Evolutionary conservation across 257 asterid species (phyloP).

Genomic region (Striga asiatica): DNA sequence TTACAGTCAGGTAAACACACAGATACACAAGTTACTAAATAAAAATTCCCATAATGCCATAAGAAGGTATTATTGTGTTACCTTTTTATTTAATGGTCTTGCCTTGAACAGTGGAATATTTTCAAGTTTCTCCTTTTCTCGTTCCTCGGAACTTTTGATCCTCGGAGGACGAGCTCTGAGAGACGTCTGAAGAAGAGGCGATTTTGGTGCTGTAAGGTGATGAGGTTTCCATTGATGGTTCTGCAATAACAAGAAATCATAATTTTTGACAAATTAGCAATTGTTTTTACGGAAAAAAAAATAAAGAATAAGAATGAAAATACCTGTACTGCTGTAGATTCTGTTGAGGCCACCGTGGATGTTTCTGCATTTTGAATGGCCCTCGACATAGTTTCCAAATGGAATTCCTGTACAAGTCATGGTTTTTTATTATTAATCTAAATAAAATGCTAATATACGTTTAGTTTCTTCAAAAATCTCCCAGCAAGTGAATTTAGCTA

Average conservation of each 20-base stretch:
- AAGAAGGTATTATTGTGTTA: not conserved
- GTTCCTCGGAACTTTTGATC: not conserved
- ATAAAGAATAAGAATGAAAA: not conserved
- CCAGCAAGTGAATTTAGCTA: constrained; percentile 13
- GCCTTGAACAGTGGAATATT: constrained; percentile 1
- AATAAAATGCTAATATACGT: not conserved
- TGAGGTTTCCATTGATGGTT: constrained; percentile 1
- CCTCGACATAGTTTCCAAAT: constrained; percentile 79
- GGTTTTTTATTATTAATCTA: not conserved
- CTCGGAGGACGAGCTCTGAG: constrained; percentile 75
- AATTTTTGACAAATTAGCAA: not conserved
- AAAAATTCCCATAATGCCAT: not conserved
- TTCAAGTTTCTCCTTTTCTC: constrained; percentile 45
- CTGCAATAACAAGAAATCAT: not conserved
- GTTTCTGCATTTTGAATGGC: constrained; percentile 65
- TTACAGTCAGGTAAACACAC: not conserved
- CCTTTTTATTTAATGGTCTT: constrained; percentile 8
- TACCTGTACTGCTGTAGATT: constrained; percentile 39
- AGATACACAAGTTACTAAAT: not conserved
- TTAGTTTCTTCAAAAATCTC: not conserved
- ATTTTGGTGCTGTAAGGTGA: constrained; percentile 40
- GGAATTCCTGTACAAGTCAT: constrained; percentile 61
- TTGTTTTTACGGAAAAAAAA: too few species aligned
- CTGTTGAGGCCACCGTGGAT: constrained; percentile 55
- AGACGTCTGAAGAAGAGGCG: constrained; percentile 72